A percentile compares a stretch with the other conserved stretches of the same genome.
phyloP scores from a whole-genome alignment of 2,329 filamentous ascomycete species.

The Westerdykella sp. region DNA sequence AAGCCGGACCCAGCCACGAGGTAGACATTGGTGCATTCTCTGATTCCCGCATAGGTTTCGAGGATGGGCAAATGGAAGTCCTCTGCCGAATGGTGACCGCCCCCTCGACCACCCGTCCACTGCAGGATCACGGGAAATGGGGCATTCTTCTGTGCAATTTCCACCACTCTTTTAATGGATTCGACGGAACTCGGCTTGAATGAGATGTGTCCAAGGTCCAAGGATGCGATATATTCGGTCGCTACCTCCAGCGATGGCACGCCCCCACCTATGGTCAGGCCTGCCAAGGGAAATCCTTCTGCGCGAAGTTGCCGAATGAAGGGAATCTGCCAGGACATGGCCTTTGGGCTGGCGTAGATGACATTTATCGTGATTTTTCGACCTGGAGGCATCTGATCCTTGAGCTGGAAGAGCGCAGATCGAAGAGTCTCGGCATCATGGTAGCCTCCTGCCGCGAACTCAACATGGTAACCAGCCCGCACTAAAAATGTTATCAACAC shows the following conservation, averaged over 20 bases:
- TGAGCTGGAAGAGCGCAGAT: constrained; percentile 74
- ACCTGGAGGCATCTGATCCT: constrained; percentile 73
- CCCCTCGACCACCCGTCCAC: constrained; percentile 91
- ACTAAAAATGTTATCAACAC: too few species aligned
- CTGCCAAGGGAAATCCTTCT: constrained; percentile 85
- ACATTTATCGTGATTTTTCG: constrained; percentile 85
- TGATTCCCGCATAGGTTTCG: constrained; percentile 83
- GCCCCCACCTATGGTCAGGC: constrained; percentile 85
- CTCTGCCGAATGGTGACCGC: constrained; percentile 90
- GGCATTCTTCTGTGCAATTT: constrained; percentile 90
- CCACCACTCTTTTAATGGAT: constrained; percentile 82
- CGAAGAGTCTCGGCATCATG: constrained; percentile 79
- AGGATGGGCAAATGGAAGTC: constrained; percentile 92
- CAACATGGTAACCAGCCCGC: constrained; percentile 79
- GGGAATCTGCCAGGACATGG: constrained; percentile 90
- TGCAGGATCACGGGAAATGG: constrained; percentile 88
- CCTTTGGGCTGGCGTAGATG: constrained; percentile 83
- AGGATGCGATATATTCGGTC: constrained; percentile 75
- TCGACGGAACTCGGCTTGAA: constrained; percentile 92
- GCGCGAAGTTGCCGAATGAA: constrained; percentile 71
- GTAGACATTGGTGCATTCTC: constrained; percentile 79
- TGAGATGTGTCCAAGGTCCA: constrained; percentile 85
- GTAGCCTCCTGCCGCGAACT: constrained; percentile 84
- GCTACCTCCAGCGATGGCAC: constrained; percentile 91
- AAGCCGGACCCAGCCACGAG: constrained; percentile 89